Evolutionary conservation across 495 filamentous ascomycete genomes (phyloP).

Genomic region (Trichoderma virens): DNA sequence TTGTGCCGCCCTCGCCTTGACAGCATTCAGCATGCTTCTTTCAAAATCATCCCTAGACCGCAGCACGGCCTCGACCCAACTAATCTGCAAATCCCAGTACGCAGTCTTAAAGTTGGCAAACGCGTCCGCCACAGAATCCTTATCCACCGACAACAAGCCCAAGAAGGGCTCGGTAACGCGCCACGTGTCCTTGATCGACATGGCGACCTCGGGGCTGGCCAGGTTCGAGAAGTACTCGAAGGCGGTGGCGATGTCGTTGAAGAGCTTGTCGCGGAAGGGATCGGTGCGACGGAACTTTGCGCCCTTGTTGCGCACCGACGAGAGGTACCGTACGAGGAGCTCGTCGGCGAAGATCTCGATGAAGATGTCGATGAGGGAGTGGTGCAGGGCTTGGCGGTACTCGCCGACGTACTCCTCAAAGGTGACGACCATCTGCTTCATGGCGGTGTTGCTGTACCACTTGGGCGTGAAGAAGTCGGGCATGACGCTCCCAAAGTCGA

Average conservation of each 20-base stretch:
- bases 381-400: constrained; percentile 71
- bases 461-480: constrained; percentile 81
- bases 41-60: constrained; percentile 89
- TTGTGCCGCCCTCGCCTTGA: constrained; percentile 81
- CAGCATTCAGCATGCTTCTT: constrained; percentile 72
- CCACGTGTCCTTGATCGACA: constrained; percentile 80
- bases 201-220: constrained; percentile 39
- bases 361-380: constrained; percentile 77
- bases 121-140: constrained; percentile 59
- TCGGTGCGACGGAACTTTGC: constrained; percentile 81
- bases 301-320: constrained; percentile 75
- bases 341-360: constrained; percentile 88
- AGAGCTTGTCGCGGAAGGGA: constrained; percentile 80
- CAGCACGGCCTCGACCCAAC: constrained; percentile 93
- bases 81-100: constrained; percentile 92
- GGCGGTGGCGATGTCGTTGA: constrained; percentile 76
- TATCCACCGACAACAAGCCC: constrained; percentile 66
- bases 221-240: constrained; percentile 66
- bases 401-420: constrained; percentile 91
- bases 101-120: constrained; percentile 76
- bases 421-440: constrained; percentile 84
- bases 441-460: constrained; percentile 77
- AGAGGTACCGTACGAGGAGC: constrained; percentile 80
- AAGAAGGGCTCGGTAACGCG: constrained; percentile 75
- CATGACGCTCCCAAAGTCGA: constrained; percentile 76